phyloP scores from a whole-genome alignment of 305 asterid species.

The Andrographis paniculata region DNA sequence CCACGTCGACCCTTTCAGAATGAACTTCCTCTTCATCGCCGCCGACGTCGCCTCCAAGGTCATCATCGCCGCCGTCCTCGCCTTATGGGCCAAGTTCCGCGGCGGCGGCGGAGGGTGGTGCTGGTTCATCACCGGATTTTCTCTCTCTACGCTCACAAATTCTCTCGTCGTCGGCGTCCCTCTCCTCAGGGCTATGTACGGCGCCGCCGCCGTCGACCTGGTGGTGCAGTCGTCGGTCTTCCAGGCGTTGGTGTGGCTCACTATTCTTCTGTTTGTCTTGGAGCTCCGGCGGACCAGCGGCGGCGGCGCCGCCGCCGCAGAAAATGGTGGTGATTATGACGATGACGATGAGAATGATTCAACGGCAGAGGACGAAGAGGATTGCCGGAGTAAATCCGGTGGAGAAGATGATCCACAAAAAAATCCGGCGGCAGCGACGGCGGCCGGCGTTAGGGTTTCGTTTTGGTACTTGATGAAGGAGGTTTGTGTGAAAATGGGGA shows the following conservation, averaged over 20 bases:
- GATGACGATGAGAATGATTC: no score
- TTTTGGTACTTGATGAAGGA: conserved; percentile 31
- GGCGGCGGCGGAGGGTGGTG: conserved; percentile 21
- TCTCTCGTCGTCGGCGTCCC: conserved; percentile 81
- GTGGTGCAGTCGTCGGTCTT: conserved; percentile 67
- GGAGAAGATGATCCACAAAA: no score
- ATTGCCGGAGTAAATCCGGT: no score
- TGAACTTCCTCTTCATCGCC: conserved; percentile 45
- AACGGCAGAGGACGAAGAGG: no score
- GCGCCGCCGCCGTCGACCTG: conserved; percentile 45
- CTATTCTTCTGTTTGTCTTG: conserved; percentile 59
- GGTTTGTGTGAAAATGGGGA: conserved; percentile 39
- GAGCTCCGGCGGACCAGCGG: no score
- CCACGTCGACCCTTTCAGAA: conserved; percentile 42
- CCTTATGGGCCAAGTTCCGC: conserved; percentile 40
- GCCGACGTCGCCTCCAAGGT: conserved; percentile 48
- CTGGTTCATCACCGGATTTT: conserved; percentile 78
- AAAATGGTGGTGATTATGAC: no score
- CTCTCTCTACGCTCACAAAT: conserved; percentile 79
- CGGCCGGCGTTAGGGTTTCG: no score
- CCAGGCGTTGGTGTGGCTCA: conserved; percentile 85
- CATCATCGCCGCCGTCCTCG: conserved; percentile 18
- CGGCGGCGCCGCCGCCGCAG: no score
- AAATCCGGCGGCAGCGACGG: no score
- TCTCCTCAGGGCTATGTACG: conserved; percentile 69